Evolutionary conservation across 352 stramenopile species (phyloP), one percentile per base, ranked within the genome.

Genomic region (Globisporangium apiculatum): DNA sequence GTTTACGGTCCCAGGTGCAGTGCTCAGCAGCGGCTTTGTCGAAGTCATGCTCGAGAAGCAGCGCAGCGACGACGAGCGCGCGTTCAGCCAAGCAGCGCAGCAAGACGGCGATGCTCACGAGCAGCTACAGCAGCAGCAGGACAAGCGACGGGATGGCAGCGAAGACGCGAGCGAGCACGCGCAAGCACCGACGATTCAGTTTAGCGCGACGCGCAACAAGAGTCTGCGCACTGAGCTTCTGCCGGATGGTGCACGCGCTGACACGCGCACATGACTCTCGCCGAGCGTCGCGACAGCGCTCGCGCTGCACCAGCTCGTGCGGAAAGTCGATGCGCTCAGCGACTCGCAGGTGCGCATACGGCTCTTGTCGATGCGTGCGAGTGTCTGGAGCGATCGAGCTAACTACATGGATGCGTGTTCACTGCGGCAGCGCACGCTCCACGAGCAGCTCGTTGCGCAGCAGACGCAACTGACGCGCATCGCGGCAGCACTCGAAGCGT

Each of bases 41-140:
- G 78, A 87, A 48, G 71, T 86, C 2, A 86, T 87, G 76, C 67
- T 87, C 46, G 73, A 86, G 48, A 82, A 85, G 53, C 76, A 87
- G 66, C 71, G 63, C 17, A 56, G 67, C 35, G 66, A 79, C 12
- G 69, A 83, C 37, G 68, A 68, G 8, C 66, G 78, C 37, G 64
- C 65, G 45, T 80, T 73, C 46, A 76, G 58, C 40, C 58, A 72
- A 52, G 61, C 57, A 3, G 60, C 76, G 37, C 18, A 41, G 48
- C 3, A 52, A 31, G 42, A 65, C 35, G 10, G 17, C 12, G 42
- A 14, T 10, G 9, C 8, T 3, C 2, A 45, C 41, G 41, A 45
- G 14, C 10, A n/a, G 11, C 11, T 6, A 47, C 41, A 46, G 5
- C 4, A 46, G 9, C 24, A 31, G 24, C 24, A 31, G 24, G 17